Evolutionary conservation across 306 rosid species (phyloP).

Genomic region (Acacia confusa): DNA sequence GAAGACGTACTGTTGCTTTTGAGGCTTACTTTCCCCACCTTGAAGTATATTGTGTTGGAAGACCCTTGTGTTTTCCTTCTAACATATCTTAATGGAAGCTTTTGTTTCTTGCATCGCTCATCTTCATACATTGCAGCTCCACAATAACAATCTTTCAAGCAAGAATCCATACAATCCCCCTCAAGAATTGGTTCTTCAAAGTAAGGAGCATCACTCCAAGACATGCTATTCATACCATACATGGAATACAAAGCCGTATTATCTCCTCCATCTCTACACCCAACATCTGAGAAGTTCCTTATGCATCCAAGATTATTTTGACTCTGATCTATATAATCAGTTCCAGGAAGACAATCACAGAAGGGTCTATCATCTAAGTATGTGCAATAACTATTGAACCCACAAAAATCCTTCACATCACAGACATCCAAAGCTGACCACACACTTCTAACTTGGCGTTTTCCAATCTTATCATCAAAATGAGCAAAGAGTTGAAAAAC

Average conservation of each 20-base stretch:
- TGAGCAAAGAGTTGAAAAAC: slow-evolving; percentile 20
- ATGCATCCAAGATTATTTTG: not conserved
- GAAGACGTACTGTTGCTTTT: too few relatives aligned
- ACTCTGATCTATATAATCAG: slow-evolving; percentile 12
- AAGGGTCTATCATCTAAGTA: not conserved
- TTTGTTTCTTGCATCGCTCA: slow-evolving; percentile 9
- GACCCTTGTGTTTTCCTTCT: not conserved
- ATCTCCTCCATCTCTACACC: too few relatives aligned
- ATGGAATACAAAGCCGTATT: too few relatives aligned
- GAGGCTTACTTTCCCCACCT: too few relatives aligned
- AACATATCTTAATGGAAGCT: slow-evolving; percentile 40
- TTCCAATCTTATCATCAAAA: not conserved
- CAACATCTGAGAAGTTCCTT: too few relatives aligned
- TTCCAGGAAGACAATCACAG: slow-evolving; percentile 29
- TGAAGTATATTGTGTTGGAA: too few relatives aligned
- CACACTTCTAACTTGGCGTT: accelerated
- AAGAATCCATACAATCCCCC: not conserved
- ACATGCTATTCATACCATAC: too few relatives aligned
- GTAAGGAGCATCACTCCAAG: too few relatives aligned
- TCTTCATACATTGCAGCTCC: slow-evolving; percentile 18
- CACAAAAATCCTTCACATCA: slow-evolving; percentile 19
- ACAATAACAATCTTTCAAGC: slow-evolving; percentile 38
- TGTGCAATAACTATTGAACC: slow-evolving; percentile 39
- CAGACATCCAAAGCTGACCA: not conserved
- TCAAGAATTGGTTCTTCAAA: too few relatives aligned